Evolutionary conservation across 805 yeast genomes (phyloP).

Genomic region (Metschnikowia anglica): DNA sequence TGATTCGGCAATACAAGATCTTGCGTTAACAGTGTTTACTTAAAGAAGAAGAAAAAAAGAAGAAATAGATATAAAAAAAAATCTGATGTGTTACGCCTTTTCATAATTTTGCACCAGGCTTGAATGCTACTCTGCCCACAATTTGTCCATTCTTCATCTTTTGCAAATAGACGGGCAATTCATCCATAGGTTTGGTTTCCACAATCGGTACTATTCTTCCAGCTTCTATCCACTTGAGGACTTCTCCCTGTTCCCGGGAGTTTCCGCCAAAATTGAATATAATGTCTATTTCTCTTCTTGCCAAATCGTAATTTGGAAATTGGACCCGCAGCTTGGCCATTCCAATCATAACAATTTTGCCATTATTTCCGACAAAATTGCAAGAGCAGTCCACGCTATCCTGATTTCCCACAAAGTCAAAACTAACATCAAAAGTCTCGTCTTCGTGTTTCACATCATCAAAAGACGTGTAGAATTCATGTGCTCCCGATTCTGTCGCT

Average conservation of each 20-base stretch:
- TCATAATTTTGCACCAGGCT: constrained; percentile 13
- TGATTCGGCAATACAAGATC: neutral
- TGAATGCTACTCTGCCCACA: constrained; percentile 44
- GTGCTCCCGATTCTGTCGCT: constrained; percentile 41
- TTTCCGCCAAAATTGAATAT: constrained; percentile 47
- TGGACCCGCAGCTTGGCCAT: constrained; percentile 35
- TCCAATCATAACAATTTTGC: constrained; percentile 45
- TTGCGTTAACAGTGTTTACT: too few species aligned
- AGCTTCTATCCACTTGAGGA: constrained; percentile 40
- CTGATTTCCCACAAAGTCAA: constrained; percentile 41
- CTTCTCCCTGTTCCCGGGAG: constrained; percentile 42
- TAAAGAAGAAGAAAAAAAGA: too few species aligned
- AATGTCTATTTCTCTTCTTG: constrained; percentile 41
- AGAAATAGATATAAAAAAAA: neutral
- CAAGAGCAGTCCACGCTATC: constrained; percentile 27
- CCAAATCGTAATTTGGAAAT: constrained; percentile 36
- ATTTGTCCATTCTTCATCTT: constrained; percentile 39
- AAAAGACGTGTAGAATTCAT: constrained; percentile 38
- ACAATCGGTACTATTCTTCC: constrained; percentile 43
- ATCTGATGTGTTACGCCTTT: neutral
- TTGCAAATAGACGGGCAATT: constrained; percentile 36
- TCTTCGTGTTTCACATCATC: constrained; percentile 23
- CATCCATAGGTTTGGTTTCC: constrained; percentile 29
- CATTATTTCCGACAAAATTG: constrained; percentile 33
- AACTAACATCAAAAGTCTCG: constrained; percentile 36